Base-by-base conservation (phyloP, 2,329 filamentous ascomycete genomes). In the Hymenoscyphus scutula region DNA sequence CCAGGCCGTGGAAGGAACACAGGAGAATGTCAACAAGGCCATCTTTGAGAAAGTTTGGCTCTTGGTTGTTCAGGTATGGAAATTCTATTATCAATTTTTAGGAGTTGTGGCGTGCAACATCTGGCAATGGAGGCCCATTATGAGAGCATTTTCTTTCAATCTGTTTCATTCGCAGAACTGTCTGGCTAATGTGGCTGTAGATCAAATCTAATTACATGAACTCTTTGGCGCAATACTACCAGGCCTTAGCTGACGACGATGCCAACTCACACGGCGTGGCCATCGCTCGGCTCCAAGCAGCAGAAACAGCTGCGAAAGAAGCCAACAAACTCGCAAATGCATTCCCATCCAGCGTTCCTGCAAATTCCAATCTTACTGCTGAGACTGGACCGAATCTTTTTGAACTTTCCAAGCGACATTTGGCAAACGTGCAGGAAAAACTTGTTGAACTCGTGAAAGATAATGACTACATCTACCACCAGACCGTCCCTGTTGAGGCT, bases 401-500 rank as follows among this genome's bases (percentile, higher is more conserved):
- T n/a, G 92, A 96, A 37, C 84, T 96, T 67, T 88, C 91, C 17
- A 96, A 92, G 75, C 86, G 92, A 65, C 94, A 98, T 70, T 77
- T 90, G 30, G 82, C 89, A 0, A 89, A 86, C 34, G 89, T 97
- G 2, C 90, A 96, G 73, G 90, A 94, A 65, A 93, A 90, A 74
- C 79, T 97, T 25, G 80, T 81, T 19, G 88, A 91, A 64, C 82
- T 93, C 57, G 82, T 84, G 69, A 97, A 96, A 72, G 95, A 99
- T 76, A 99, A 99, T 69, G 95, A 99, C 74, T 98, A 95, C 76
- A 97, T 99, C 74, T 99, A 99, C 73, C 95, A 99, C 74, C 92
- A 98, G 70, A 88, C 87, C 1, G 89, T 99, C 1, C 94, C 95
- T 0, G 88, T 89, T 10, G 92, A 97, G 75, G 90, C 92, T 3